These are phyloP conservation scores for Ustilago loliicola DNA, from an alignment of 1,284 basidiomycete species.

Conservation along the genomic window DNA sequence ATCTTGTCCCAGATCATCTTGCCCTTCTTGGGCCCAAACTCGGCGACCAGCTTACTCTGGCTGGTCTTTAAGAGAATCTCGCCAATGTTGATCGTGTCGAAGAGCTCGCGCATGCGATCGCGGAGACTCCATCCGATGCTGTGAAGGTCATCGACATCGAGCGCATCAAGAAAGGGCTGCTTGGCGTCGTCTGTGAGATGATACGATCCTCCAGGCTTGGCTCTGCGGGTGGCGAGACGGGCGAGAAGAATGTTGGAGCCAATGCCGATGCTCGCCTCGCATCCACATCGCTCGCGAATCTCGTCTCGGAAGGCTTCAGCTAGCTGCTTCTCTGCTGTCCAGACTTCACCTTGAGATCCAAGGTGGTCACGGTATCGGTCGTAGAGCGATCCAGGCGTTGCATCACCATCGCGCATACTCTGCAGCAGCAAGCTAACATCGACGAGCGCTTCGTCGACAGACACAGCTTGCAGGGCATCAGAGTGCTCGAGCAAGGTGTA, in stretches of 20 bases:
- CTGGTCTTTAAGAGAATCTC: constrained; percentile 72
- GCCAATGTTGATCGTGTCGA: constrained; percentile 80
- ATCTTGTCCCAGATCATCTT: constrained; percentile 86
- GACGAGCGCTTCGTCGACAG: constrained; percentile 93
- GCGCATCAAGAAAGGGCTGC: constrained; percentile 76
- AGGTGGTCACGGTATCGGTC: constrained; percentile 36
- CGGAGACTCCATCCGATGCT: constrained; percentile 80
- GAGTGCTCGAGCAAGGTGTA: constrained; percentile 91
- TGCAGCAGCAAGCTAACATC: constrained; percentile 82
- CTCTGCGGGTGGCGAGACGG: constrained; percentile 87
- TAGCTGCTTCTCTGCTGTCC: constrained; percentile 71
- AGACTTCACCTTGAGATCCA: constrained; percentile 41
- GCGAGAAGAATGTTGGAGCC: constrained; percentile 91
- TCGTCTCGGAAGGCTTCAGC: constrained; percentile 85
- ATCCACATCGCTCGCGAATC: constrained; percentile 82
- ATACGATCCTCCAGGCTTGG: constrained; percentile 88
- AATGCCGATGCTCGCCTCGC: constrained; percentile 87
- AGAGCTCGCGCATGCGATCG: constrained; percentile 75
- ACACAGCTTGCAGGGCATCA: constrained; percentile 93
- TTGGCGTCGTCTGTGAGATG: constrained; percentile 78
- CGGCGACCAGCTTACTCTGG: constrained; percentile 71
- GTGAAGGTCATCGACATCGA: constrained; percentile 88
- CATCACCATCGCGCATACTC: constrained; percentile 46
- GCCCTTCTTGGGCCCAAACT: constrained; percentile 84
- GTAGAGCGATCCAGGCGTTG: constrained; percentile 22